Base-by-base conservation (phyloP, 2,329 filamentous ascomycete genomes). In the Orbilia ellipsospora region DNA sequence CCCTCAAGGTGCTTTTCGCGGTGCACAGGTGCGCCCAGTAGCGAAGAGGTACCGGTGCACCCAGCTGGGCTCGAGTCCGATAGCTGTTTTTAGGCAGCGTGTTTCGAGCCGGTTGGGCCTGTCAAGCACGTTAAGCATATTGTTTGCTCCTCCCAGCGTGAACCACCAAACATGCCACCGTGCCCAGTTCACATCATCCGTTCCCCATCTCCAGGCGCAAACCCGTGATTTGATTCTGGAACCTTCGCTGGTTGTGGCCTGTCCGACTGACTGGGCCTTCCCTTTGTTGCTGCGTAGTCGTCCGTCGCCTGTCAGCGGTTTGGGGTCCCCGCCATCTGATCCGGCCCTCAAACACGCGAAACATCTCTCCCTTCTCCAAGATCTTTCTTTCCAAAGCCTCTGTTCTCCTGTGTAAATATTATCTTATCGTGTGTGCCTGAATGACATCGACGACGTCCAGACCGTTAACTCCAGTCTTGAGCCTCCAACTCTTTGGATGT, bases 181-280 rank as follows among this genome's bases (percentile, higher is more conserved):
- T 55, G 12, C 18, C 16, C 48, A 36, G 31, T 36, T 36, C 31
- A 36, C 31, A 36, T 36, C 31, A 10, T 36, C 10, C 5, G 10
- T 10, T 10, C 31, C 10, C 31, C 31, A 36, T 36, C 31, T 10
- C 31, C 44, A 48, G n/a, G 26, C 28, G 48, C 44, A 68, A 52
- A 59, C 60, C 60, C 67, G 60, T 64, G 67, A 72, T 72, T 72
- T 59, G 67, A 72, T 72, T 72, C 67, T 65, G 55, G 67, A 72
- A 72, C 52, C 44, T 72, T 72, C 67, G 67, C 55, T 55, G 52
- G 60, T 45, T 36, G 31, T 36, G 31, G 6, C 31, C 59, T 51
- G 57, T 7, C 31, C 10, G 31, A 36, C 31, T 36, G 10, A 36
- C 31, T 10, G 31, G 31, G 31, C 20, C 20, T 20, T 59, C 44